Conservation (phyloP, 495 filamentous ascomycete species). For the Aspergillus nidulans region DNA sequence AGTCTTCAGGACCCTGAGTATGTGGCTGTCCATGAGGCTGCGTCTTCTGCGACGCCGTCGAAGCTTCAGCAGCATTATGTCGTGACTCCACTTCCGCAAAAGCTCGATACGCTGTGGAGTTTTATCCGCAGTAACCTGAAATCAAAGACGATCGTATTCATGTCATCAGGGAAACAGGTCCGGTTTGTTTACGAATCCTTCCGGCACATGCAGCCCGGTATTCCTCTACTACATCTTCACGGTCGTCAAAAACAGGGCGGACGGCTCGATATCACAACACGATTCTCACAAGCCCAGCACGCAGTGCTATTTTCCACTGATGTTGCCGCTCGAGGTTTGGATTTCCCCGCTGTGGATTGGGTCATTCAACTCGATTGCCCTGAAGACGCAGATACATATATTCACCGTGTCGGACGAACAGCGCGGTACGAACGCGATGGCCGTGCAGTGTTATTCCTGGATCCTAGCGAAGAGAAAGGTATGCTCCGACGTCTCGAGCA, state of each 20-base stretch:
- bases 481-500: conserved; percentile 78
- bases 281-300: conserved; percentile 72
- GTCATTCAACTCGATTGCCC: conserved; percentile 93
- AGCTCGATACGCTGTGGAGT: conserved; percentile 85
- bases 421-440: conserved; percentile 89
- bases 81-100: conserved; percentile 74
- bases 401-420: conserved; percentile 92
- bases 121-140: conserved; percentile 88
- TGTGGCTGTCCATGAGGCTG: conserved; percentile 84
- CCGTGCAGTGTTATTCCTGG: conserved; percentile 83
- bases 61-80: conserved; percentile 89
- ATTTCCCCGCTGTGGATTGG: conserved; percentile 97
- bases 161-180: conserved; percentile 94
- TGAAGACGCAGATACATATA: conserved; percentile 95
- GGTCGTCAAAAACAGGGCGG: conserved; percentile 90
- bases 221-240: conserved; percentile 91
- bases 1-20: conserved; percentile 91
- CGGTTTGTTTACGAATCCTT: conserved; percentile 92
- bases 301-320: conserved; percentile 93
- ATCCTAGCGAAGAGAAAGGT: conserved; percentile 83
- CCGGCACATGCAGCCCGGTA: conserved; percentile 89
- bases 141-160: conserved; percentile 87
- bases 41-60: conserved; percentile 73
- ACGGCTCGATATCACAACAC: conserved; percentile 76
- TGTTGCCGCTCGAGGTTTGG: conserved; percentile 86